Conservation (phyloP, 2,329 filamentous ascomycete genomes). For the Cordyceps cateniannulata region DNA sequence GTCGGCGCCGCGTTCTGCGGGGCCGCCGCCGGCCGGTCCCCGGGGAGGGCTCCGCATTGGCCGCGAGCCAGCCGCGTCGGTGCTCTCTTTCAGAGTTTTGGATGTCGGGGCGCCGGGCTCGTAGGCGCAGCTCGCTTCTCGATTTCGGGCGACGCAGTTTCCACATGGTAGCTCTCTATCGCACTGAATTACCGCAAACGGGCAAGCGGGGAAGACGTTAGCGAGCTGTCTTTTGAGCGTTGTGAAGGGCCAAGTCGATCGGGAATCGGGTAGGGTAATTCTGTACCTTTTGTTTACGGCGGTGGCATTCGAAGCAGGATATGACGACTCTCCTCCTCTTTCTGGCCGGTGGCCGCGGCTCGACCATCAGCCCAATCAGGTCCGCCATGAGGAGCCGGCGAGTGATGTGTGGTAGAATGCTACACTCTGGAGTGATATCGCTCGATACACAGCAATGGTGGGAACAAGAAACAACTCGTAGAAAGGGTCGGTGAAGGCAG, state of each 20-base stretch:
- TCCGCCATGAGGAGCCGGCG: constrained; percentile 15
- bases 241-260: neutral
- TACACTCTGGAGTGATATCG: neutral
- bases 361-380: constrained; percentile 8
- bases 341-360: constrained; percentile 33
- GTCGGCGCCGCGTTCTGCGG: neutral
- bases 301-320: constrained; percentile 58
- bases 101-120: constrained; percentile 43
- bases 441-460: neutral
- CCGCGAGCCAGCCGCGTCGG: neutral
- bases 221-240: neutral
- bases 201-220: neutral
- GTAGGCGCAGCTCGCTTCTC: constrained; percentile 49
- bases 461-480: neutral
- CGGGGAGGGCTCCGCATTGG: neutral
- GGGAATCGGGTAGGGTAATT: too few species aligned
- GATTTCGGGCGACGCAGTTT: constrained; percentile 52
- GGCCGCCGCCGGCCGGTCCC: neutral
- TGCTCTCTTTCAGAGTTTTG: neutral
- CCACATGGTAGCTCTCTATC: constrained; percentile 53
- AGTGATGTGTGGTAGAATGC: neutral
- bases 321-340: constrained; percentile 56
- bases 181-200: constrained; percentile 34
- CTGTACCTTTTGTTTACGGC: constrained; percentile 53
- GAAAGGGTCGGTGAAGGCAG: neutral